Percentiles rank a stretch among this genome's conserved stretches.
Conservation (phyloP, 2,329 filamentous ascomycete species). For the Simplicillium aogashimaense region DNA sequence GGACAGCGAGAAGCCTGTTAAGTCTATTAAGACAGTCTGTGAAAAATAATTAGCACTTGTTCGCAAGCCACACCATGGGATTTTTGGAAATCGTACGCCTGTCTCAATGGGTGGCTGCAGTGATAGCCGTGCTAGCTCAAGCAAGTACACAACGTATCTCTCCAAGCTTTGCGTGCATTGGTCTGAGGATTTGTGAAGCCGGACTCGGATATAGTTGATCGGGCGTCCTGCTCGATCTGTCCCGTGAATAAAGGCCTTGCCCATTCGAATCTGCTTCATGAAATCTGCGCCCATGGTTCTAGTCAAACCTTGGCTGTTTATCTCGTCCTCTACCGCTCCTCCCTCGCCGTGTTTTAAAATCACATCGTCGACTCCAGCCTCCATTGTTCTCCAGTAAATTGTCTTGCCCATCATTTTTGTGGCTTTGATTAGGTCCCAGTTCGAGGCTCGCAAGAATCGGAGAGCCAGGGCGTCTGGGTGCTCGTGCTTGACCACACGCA, state of each 20-base stretch:
- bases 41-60: conserved; percentile 11
- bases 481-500: conserved; percentile 85
- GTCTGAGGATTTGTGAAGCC: conserved; percentile 66
- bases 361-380: conserved; percentile 76
- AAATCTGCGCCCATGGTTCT: conserved; percentile 66
- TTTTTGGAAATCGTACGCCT: conserved; percentile 48
- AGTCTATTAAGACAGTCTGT: conserved; percentile 78
- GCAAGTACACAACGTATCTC: conserved; percentile 75
- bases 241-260: conserved; percentile 81
- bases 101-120: conserved; percentile 70
- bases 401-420: conserved; percentile 83
- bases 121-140: conserved; percentile 78
- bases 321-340: conserved; percentile 47
- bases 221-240: conserved; percentile 69
- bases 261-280: conserved; percentile 68
- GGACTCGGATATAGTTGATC: conserved; percentile 68
- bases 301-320: conserved; percentile 39
- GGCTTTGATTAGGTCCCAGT: conserved; percentile 84
- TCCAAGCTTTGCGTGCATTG: conserved; percentile 69
- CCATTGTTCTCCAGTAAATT: conserved; percentile 72
- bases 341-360: conserved; percentile 65
- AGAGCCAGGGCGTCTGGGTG: conserved; percentile 72
- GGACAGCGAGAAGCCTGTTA: conserved; percentile 75
- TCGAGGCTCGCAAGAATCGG: conserved; percentile 68
- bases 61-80: no score